phyloP scores from a whole-genome alignment of 371 early-diverging fungal genomes.

The Phascolomyces articulosus region DNA sequence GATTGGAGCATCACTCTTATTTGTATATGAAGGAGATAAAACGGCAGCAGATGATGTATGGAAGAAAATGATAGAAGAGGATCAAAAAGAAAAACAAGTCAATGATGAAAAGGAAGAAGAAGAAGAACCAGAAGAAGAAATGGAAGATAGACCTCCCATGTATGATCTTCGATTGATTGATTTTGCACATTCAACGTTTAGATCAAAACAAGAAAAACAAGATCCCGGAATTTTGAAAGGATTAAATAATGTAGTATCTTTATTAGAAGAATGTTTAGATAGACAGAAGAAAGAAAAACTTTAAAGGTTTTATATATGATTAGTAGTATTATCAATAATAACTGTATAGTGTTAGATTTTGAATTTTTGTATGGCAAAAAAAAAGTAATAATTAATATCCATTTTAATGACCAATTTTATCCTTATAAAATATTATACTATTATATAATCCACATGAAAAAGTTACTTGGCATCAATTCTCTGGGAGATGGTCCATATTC shows the following conservation, averaged over 20 bases:
- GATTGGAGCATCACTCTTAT: constrained; percentile 68
- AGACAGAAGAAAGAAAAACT: constrained; percentile 25
- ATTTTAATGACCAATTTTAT: too few species aligned
- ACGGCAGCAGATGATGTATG: constrained; percentile 51
- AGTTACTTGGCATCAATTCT: too few species aligned
- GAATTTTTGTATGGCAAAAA: too few species aligned
- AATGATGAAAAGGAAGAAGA: constrained; percentile 24
- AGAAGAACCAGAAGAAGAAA: constrained; percentile 48
- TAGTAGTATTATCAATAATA: too few species aligned
- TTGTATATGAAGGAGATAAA: constrained; percentile 74
- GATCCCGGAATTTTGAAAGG: constrained; percentile 40
- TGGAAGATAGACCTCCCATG: constrained; percentile 45
- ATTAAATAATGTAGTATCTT: constrained; percentile 26
- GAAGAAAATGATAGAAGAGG: constrained; percentile 46
- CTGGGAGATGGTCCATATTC: too few species aligned
- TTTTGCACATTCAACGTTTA: constrained; percentile 78
- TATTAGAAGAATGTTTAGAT: constrained; percentile 28
- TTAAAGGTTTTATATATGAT: neutral
- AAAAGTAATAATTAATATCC: too few species aligned
- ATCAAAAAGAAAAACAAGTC: constrained; percentile 22
- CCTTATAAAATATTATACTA: too few species aligned
- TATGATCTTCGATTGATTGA: constrained; percentile 75
- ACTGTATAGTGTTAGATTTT: too few species aligned
- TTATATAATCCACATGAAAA: too few species aligned
- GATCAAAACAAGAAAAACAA: constrained; percentile 28